Base-by-base conservation (phyloP, 352 stramenopile genomes). In the Globisporangium spinosum region DNA sequence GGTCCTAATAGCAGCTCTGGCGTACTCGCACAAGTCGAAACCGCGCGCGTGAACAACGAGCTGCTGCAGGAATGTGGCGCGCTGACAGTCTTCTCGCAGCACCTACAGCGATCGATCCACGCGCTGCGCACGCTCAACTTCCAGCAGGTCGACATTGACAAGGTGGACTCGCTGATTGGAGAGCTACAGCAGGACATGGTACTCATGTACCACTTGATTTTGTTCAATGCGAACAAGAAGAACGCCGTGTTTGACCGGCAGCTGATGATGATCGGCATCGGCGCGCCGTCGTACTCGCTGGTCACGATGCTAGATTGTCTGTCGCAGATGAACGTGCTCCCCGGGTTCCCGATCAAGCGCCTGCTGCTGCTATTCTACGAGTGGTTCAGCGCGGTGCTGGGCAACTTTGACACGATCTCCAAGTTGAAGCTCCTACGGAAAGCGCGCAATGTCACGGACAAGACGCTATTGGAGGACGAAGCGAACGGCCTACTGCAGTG, bases 261-360 rank as follows among this genome's bases (percentile, higher is more conserved):
- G 65, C 74, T 94, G 49, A 85, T 87, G 70, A 71, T 83, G 34
- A 70, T 90, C 56, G 86, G 83, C n/a, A 79, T 85, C 43, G 80
- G 68, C 38, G 72, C 73, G 5, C 86, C 86, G 22, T 82, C 78
- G 15, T 89, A 85, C 67, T 71, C 75, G 25, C 73, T 94, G 17
- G 76, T 87, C 27, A 85, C 80, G 15, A 89, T 94, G 68, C 65
- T 94, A 38, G 86, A 94, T 73, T 91, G 86, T 55, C 60, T 92
- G 0, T 79, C 82, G 40, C 79, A 89, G 67, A 72, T 92, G 22
- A 88, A 91, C 62, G 77, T 87, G 51, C 67, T 92, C 25, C 82
- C 86, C 6, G 83, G 83, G 3, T 94, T 93, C 70, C 86, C 86
- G 15, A 89, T 91, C 57, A 94, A 94, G 70, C 82, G 86, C 8